phyloP scores from a whole-genome alignment of 129 eudicot genomes.

The Centrapalus pauciflorus region DNA sequence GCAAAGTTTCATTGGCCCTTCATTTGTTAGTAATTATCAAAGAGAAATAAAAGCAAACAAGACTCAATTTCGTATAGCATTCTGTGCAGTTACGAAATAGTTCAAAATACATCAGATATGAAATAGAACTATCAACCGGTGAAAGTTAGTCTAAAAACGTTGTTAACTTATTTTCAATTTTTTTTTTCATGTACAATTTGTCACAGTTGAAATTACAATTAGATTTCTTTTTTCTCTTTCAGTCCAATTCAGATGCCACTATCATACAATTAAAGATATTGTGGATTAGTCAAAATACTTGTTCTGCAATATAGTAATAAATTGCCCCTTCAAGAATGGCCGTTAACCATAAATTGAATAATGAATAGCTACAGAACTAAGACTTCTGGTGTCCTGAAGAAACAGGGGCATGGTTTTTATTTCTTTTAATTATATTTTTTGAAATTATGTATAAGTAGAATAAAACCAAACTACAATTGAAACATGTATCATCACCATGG shows the following conservation, averaged over 20 bases:
- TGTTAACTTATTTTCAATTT: neutral
- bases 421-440: neutral
- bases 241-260: conserved; percentile 1
- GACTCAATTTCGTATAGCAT: neutral
- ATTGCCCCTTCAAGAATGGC: neutral
- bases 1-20: neutral
- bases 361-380: neutral
- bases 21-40: neutral
- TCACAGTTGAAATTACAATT: conserved; percentile 14
- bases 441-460: neutral
- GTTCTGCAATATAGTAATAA: conserved; percentile 1
- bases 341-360: neutral
- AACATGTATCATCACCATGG: too few species aligned
- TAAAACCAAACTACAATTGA: too few species aligned
- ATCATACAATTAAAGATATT: neutral
- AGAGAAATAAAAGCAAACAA: neutral
- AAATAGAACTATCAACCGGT: neutral
- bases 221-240: neutral
- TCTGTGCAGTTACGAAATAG: neutral
- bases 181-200: conserved; percentile 1
- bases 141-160: neutral
- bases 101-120: neutral
- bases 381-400: conserved; percentile 12
- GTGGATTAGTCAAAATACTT: conserved; percentile 2
- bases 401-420: neutral